Evolutionary conservation across 805 yeast genomes (phyloP), one percentile per base, ranked within the genome.

Genomic region (Wickerhamiella azyma): DNA sequence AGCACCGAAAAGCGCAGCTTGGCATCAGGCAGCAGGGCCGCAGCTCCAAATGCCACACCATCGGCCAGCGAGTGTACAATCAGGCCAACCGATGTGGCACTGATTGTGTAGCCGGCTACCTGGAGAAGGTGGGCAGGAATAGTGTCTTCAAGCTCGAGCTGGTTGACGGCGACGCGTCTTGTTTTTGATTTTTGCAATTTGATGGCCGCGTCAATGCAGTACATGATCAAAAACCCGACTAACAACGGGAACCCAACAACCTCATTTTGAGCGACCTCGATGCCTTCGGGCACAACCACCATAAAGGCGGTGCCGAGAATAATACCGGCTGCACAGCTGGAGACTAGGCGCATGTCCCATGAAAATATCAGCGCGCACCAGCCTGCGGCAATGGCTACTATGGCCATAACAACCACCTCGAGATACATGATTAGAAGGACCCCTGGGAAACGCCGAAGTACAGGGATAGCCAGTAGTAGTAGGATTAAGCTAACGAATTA

Each of bases 1-100:
- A 79, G 72, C 43, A 82, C 74, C 33, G 76, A 52, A 40, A 66
- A 32, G 48, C 63, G 68, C 32, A 71, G 60, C 6, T 66, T 59
- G 8, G 61, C 55, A 47, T 63, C 63, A 11, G 65, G 55, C 9
- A 72, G 48, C 19, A 70, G 59, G 41, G 69, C 66, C 1, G 81
- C 69, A 0, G 85, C 72, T 0, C 86, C 85, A 30, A 82, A 63
- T 0, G 85, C 79, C 6, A 82, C 65, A 1, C 94, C 94, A 54
- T 82, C 94, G 1, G 83, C 75, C 2, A 76, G 54, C 0, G 84
- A 74, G 56, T 82, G 94, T 13, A 81, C 65, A 1, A 80, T 56
- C 11, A 82, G 65, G 0, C 86, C 85, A 3, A 80, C 53, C 0
- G 83, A 74, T 2, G 76, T 65, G 42, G 35, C 24, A 40, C 42